Conservation (phyloP, 768 basidiomycete species). For the Candolleomyces aberdarensis region DNA sequence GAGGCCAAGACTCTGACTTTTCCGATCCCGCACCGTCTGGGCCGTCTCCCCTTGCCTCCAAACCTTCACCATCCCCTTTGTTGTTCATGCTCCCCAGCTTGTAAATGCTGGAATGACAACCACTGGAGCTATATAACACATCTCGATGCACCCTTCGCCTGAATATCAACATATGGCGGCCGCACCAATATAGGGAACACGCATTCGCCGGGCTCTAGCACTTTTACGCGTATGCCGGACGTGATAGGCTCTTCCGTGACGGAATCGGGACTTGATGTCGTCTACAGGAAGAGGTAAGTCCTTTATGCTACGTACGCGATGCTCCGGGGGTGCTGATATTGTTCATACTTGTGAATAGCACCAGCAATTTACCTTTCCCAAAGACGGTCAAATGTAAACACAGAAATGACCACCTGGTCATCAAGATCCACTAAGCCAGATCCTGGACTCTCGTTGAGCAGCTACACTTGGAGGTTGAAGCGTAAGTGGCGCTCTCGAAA, state of each 20-base stretch:
- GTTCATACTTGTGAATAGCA: slow-evolving; percentile 30
- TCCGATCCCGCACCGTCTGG: no score
- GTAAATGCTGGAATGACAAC: no score
- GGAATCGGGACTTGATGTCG: slow-evolving; percentile 82
- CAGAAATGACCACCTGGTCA: slow-evolving; percentile 75
- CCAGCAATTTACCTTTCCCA: slow-evolving; percentile 64
- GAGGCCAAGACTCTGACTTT: no score
- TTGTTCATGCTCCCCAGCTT: no score
- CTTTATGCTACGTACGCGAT: neutral
- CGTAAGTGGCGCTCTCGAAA: slow-evolving; percentile 36
- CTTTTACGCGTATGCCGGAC: slow-evolving; percentile 68
- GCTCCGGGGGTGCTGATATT: neutral
- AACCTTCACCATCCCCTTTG: no score
- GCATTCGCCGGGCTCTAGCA: slow-evolving; percentile 67
- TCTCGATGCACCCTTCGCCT: neutral
- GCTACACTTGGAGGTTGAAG: slow-evolving; percentile 76
- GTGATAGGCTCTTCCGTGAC: slow-evolving; percentile 89
- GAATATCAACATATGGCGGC: no score
- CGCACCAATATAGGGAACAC: slow-evolving; percentile 67
- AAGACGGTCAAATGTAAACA: slow-evolving; percentile 91
- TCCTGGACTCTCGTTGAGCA: slow-evolving; percentile 72
- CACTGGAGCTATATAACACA: no score
- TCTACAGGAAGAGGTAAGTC: slow-evolving; percentile 89
- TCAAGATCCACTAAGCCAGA: slow-evolving; percentile 97
- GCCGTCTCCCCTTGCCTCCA: no score